Conservation (phyloP, 345 rosid species). For the Litchi chinensis region DNA sequence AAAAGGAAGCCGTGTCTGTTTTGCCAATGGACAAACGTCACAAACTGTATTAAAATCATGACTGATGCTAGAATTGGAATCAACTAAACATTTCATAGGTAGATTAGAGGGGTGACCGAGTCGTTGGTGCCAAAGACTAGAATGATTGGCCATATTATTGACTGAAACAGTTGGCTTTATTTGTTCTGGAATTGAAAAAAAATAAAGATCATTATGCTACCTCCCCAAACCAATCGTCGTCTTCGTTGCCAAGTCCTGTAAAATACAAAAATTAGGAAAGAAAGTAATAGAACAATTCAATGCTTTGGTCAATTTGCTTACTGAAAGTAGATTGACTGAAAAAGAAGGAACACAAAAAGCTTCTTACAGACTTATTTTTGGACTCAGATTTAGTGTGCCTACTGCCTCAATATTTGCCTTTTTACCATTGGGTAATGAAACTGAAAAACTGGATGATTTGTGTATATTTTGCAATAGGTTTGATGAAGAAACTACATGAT, state of each 20-base stretch:
- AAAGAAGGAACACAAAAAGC: slow-evolving; percentile 4
- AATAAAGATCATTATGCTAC: not conserved
- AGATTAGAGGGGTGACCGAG: not conserved
- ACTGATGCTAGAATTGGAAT: not conserved
- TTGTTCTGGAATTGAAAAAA: not conserved
- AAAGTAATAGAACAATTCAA: slow-evolving; percentile 9
- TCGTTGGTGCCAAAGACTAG: not conserved
- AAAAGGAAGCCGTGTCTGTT: slow-evolving; percentile 7
- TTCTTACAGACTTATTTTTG: too few relatives aligned
- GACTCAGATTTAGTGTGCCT: too few relatives aligned
- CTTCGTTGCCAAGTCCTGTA: slow-evolving; percentile 7
- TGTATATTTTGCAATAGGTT: not conserved
- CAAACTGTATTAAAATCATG: not conserved
- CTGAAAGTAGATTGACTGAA: slow-evolving; percentile 1
- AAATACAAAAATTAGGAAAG: not conserved
- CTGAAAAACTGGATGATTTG: not conserved
- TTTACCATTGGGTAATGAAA: not conserved
- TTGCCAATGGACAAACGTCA: slow-evolving; percentile 12
- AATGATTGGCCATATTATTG: too few relatives aligned
- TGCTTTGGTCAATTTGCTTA: slow-evolving; percentile 6
- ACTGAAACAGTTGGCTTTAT: too few relatives aligned
- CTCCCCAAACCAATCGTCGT: slow-evolving; percentile 23
- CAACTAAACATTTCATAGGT: not conserved
- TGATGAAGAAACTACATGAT: not conserved
- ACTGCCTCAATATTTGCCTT: not conserved